Conservation (phyloP, 2,329 filamentous ascomycete species). For the Aureobasidium zeae region DNA sequence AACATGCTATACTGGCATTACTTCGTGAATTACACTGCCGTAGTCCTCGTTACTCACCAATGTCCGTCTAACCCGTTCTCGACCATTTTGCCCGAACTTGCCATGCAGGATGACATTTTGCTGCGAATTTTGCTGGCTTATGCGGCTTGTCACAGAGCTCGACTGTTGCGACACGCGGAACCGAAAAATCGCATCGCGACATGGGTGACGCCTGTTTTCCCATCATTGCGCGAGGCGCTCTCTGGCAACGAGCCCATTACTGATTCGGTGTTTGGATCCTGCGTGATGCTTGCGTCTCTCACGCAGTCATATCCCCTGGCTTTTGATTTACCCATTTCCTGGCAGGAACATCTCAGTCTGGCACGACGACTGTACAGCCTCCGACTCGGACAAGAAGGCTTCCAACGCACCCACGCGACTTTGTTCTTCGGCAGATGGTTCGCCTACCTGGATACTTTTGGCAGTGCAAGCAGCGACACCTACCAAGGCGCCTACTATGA, state of each 20-base stretch:
- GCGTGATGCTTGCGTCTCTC: constrained; percentile 74
- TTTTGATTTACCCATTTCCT: constrained; percentile 68
- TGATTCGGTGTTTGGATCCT: constrained; percentile 65
- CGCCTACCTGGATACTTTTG: constrained; percentile 71
- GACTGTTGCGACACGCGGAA: constrained; percentile 63
- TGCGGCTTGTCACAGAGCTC: constrained; percentile 70
- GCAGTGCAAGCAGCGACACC: constrained; percentile 55
- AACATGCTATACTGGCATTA: constrained; percentile 68
- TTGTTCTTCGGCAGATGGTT: constrained; percentile 77
- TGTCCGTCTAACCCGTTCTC: constrained; percentile 53
- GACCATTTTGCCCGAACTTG: constrained; percentile 56
- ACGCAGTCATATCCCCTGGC: constrained; percentile 76
- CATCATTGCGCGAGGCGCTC: constrained; percentile 60
- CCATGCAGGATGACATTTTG: constrained; percentile 59
- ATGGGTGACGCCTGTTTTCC: constrained; percentile 74
- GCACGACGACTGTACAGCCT: constrained; percentile 46
- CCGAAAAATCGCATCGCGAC: constrained; percentile 68
- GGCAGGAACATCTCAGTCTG: constrained; percentile 69
- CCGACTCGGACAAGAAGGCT: constrained; percentile 48
- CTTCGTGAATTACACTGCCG: constrained; percentile 71
- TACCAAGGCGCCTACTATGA: constrained; percentile 11
- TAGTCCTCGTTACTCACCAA: constrained; percentile 53
- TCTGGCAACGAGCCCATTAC: constrained; percentile 51
- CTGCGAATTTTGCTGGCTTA: constrained; percentile 71
- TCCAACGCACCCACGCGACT: constrained; percentile 52